A percentile compares a stretch with the other conserved stretches of the same genome.
These are phyloP conservation scores for Leishmania martiniquensis DNA, from an alignment of 208 protist genomes.

Conservation along the genomic window DNA sequence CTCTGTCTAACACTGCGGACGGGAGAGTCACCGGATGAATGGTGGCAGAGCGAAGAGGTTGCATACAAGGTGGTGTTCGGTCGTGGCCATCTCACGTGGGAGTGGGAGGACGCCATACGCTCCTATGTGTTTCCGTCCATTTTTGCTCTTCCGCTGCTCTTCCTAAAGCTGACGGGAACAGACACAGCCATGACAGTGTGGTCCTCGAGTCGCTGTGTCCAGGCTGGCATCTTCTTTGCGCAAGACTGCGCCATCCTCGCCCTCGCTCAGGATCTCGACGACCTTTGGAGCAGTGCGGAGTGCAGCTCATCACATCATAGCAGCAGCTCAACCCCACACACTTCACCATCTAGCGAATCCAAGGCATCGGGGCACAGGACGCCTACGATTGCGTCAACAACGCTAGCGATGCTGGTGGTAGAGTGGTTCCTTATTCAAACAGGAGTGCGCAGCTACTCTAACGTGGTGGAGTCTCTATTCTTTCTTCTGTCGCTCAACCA, in stretches of 20 bases:
- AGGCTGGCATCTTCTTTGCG: constrained; percentile 43
- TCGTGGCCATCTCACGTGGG: constrained; percentile 80
- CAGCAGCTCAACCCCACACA: neutral
- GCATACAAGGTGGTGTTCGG: constrained; percentile 85
- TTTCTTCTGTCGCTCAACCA: constrained; percentile 59
- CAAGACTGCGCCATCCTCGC: constrained; percentile 48
- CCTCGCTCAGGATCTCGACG: constrained; percentile 38
- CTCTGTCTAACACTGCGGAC: constrained; percentile 52
- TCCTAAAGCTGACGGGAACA: constrained; percentile 51
- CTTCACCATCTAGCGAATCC: neutral
- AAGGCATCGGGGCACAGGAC: neutral
- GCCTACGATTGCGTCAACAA: constrained; percentile 23
- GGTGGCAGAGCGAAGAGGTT: constrained; percentile 89
- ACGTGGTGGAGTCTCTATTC: constrained; percentile 73
- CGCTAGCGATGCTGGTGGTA: constrained; percentile 32
- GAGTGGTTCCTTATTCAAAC: constrained; percentile 67
- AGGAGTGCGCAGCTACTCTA: constrained; percentile 72
- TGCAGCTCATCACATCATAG: neutral
- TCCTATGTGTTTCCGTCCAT: constrained; percentile 73
- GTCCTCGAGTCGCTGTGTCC: constrained; percentile 44
- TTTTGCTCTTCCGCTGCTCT: constrained; percentile 53
- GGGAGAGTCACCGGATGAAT: constrained; percentile 81
- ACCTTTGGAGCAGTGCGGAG: neutral
- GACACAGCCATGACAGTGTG: constrained; percentile 66
- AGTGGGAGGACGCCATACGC: constrained; percentile 77